A percentile compares a stretch with the other conserved stretches of the same genome.
These are phyloP conservation scores for Psophocarpus tetragonolobus DNA, from an alignment of 306 rosid species.

Conservation along the genomic window DNA sequence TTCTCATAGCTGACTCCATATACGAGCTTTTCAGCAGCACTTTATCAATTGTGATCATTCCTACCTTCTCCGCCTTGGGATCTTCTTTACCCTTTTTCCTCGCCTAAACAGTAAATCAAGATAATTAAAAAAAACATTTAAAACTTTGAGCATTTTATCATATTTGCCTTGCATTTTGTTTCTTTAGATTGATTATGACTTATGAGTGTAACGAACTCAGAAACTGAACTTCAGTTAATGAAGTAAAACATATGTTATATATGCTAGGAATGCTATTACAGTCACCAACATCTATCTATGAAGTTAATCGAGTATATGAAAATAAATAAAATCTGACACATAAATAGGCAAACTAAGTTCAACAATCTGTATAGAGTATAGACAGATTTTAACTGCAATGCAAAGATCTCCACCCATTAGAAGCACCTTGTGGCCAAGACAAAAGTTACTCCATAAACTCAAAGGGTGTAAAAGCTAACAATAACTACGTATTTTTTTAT, in stretches of 20 bases:
- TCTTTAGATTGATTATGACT: neutral
- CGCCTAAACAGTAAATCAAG: slow-evolving; percentile 56
- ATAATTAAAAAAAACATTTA: neutral
- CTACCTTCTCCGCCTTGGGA: slow-evolving; percentile 75
- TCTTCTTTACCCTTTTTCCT: slow-evolving; percentile 95
- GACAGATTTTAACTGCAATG: neutral
- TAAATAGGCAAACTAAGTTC: neutral
- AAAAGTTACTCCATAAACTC: too few species aligned
- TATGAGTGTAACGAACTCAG: neutral
- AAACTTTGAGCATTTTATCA: neutral
- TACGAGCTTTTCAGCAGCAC: slow-evolving; percentile 87
- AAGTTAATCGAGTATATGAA: neutral
- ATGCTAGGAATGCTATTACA: slow-evolving; percentile 7
- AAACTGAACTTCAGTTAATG: neutral
- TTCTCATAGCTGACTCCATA: slow-evolving; percentile 93
- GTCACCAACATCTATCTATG: neutral
- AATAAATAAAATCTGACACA: neutral
- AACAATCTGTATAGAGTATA: neutral
- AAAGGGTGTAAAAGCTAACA: too few species aligned
- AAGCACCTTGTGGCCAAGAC: too few species aligned
- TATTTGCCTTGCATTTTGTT: slow-evolving; percentile 1
- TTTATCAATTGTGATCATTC: slow-evolving; percentile 85
- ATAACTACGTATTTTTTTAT: too few species aligned
- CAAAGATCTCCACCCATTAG: neutral
- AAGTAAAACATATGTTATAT: too few species aligned